Evolutionary conservation across 441 rosid genomes (phyloP).

Genomic region (Croton laevigatus): DNA sequence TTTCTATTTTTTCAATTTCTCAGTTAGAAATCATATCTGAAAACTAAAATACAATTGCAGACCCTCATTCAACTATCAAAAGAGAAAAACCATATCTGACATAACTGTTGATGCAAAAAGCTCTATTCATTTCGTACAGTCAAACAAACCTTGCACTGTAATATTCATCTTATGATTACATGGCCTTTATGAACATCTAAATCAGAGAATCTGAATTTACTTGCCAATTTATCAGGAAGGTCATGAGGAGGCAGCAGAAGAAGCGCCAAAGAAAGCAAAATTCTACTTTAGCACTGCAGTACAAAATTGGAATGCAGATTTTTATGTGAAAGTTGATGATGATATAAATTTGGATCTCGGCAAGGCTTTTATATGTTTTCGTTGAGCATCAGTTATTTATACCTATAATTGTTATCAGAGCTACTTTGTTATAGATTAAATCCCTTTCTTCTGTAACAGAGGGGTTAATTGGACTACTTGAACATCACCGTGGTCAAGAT

Average conservation of each 20-base stretch:
- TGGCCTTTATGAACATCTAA: conserved; percentile 14
- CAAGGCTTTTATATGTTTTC: conserved; percentile 29
- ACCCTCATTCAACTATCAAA: background rate
- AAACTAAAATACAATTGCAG: conserved; percentile 1
- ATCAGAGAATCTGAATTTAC: conserved; percentile 18
- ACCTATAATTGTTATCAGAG: conserved; percentile 11
- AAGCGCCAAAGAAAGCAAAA: conserved; percentile 84
- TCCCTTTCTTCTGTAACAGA: conserved; percentile 44
- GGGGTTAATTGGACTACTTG: conserved; percentile 70
- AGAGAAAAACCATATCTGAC: background rate
- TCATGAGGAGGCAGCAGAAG: conserved; percentile 91
- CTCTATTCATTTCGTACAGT: conserved; percentile 8
- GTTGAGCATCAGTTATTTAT: conserved; percentile 19
- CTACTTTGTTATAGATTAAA: background rate
- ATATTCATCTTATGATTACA: conserved; percentile 7
- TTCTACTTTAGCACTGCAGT: conserved; percentile 82
- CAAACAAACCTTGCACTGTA: background rate
- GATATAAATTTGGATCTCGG: conserved; percentile 79
- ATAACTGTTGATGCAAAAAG: background rate
- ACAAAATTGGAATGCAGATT: conserved; percentile 94
- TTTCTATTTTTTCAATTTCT: background rate
- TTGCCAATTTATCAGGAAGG: conserved; percentile 52
- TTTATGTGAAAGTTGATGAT: conserved; percentile 89
- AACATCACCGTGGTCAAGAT: conserved; percentile 67
- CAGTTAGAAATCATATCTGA: conserved; percentile 17